Percentiles rank a stretch among this genome's conserved stretches.
Evolutionary conservation across 495 filamentous ascomycete species (phyloP).

Genomic region (Neurospora sp.): DNA sequence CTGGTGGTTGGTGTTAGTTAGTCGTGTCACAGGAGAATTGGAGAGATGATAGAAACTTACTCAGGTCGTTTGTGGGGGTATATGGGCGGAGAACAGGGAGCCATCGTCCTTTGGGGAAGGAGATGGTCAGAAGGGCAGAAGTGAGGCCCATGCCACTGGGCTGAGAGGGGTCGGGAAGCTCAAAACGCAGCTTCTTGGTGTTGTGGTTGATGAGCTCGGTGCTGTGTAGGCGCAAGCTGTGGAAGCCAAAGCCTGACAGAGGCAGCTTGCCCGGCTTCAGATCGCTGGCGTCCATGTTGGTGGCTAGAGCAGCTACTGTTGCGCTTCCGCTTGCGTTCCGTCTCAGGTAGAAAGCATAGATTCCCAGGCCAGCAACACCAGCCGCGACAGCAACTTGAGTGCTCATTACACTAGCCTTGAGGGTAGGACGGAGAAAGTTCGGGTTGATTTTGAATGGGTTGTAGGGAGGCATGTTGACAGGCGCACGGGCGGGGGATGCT

Average conservation of each 20-base stretch:
- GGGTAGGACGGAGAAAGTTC: conserved; percentile 6
- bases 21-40: neutral
- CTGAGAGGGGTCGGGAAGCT: conserved; percentile 40
- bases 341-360: conserved; percentile 17
- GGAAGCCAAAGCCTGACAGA: conserved; percentile 25
- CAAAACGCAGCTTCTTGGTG: conserved; percentile 54
- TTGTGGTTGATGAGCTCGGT: conserved; percentile 53
- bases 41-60: conserved; percentile 23
- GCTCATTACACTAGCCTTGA: conserved; percentile 17
- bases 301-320: neutral
- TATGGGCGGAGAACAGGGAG: conserved; percentile 49
- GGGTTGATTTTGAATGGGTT: neutral
- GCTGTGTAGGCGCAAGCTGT: conserved; percentile 35
- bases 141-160: conserved; percentile 44
- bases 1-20: conserved; percentile 19
- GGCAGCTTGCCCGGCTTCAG: conserved; percentile 12
- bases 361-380: conserved; percentile 20
- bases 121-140: conserved; percentile 46
- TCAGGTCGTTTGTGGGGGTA: conserved; percentile 45
- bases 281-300: neutral
- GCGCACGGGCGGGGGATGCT: neutral
- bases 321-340: neutral
- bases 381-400: conserved; percentile 17
- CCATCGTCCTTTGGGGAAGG: conserved; percentile 41
- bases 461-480: conserved; percentile 7